Base-by-base conservation (phyloP, 257 asterid genomes). In the Gardenia jasminoides region DNA sequence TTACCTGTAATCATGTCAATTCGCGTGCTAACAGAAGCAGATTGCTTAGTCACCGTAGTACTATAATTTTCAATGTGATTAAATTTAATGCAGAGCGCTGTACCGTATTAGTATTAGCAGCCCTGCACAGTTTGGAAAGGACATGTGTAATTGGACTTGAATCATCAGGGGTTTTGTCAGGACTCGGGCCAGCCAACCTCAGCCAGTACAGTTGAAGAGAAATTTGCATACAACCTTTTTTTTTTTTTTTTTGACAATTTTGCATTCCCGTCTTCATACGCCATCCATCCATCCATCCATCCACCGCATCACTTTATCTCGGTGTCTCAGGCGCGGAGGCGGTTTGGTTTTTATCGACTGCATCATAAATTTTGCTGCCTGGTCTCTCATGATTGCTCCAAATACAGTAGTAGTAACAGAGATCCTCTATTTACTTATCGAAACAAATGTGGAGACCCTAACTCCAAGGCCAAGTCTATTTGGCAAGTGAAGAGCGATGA, bases 1-100 rank as follows among this genome's bases (percentile, higher is more conserved):
- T n/a, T 75, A 48, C 83, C 76, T 28, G 54, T 66, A 80, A 83
- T 72, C 69, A 70, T 74, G 74, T 76, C 79, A 46, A 65, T 74
- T 84, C 73, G 80, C 80, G 47, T 77, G 83, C 81, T 71, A 22
- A 70, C 68, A n/a, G 44, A 39, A 22, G 62, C 68, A n/a, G 44
- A 50, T 61, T 39, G 75, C 41, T 50, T 59, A 30, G 47, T 52
- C 76, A n/a, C 48, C 67, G 62, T 47, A 48, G 64, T 24, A 17
- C 26, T 68, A 44, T 59, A 59, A 74, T 10, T 28, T 12, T 28
- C 2, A 26, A 30, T 46, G 62, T 64, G 28, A 71, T 70, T 76
- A 70, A 70, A 54, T 54, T 54, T 36, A 36, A 36, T 36, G 41
- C 4, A 2, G 41, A 2, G 3, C 4, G 4, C 4, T 2, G 41